These are phyloP conservation scores for Bryoerythrophyllum caledonicum DNA, from an alignment of 225 moss, liverwort and hornwort genomes.

Conservation along the genomic window DNA sequence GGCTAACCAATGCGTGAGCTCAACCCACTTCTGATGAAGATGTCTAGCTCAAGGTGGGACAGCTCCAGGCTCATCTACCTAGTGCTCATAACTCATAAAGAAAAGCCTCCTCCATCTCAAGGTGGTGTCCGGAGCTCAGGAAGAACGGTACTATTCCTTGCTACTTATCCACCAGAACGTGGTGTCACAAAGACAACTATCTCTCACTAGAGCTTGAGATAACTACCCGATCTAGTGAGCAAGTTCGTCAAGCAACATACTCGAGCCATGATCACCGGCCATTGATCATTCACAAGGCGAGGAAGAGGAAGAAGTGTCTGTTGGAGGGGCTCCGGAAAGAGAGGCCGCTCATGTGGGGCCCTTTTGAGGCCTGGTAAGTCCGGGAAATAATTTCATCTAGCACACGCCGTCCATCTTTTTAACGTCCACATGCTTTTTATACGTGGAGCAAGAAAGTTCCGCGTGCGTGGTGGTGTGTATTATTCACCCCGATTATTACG, in stretches of 20 bases:
- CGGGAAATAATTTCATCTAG: neutral
- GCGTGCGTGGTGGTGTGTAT: neutral
- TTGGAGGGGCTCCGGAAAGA: constrained; percentile 7
- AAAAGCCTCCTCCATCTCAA: neutral
- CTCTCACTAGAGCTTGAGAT: neutral
- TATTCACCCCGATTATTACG: neutral
- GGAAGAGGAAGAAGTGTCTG: no score
- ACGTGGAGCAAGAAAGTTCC: neutral
- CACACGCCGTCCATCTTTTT: neutral
- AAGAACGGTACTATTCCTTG: no score
- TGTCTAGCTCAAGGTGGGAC: neutral
- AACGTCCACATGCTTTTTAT: constrained; percentile 23
- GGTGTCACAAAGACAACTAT: no score
- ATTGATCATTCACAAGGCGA: neutral
- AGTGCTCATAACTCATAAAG: neutral
- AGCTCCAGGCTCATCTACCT: neutral
- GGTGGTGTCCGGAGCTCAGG: neutral
- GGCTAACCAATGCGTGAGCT: neutral
- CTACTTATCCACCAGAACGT: no score
- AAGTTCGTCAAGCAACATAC: neutral
- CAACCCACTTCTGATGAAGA: neutral
- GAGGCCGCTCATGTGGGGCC: neutral
- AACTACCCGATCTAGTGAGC: neutral
- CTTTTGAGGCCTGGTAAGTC: neutral
- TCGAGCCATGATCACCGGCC: neutral